Base-by-base conservation (phyloP, 2,329 filamentous ascomycete genomes). In the Arthrobotrys pseudoclavata region DNA sequence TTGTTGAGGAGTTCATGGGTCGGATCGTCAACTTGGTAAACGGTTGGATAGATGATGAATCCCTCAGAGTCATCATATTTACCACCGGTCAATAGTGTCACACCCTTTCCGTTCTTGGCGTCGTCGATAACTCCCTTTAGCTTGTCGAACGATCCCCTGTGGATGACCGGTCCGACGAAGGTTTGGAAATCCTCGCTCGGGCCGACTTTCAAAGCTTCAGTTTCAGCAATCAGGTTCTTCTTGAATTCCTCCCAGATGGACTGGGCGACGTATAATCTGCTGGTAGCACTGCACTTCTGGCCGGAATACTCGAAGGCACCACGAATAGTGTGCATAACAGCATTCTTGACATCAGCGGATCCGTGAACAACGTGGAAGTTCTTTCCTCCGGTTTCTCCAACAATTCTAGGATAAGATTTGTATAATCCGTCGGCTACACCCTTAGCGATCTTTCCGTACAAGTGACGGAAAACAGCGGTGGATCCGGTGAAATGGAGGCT, bases 401-500 rank as follows among this genome's bases (percentile, higher is more conserved):
- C 92, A 79, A 97, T 92, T 81, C 93, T 91, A 53, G 93, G 94
- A 85, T 97, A 98, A 81, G 91, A 90, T 79, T 87, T 87, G 86
- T 97, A 98, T 76, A 89, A 91, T 79, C 92, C 93, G 82, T 94
- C 90, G 4, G 92, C 92, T 20, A 96, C 91, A 47, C 92, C 92
- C 79, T 88, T 86, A 10, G 93, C 92, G 81, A 97, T 97, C 83
- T 93, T 89, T 18, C 93, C 93, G 83, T 96, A 97, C 12, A 98
- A 87, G 82, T 90, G 89, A 79, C 93, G 91, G 90, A 98, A 97
- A 31, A 98, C 92, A 61, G 90, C 89, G 0, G 95, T 97, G 86
- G 92, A 96, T 78, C 95, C 95, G 0, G 94, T 98, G 87, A 94
- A 98, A 86, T 97, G 94, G 22, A 98, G 89, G n/a, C 92, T 91